phyloP scores from a whole-genome alignment of 495 filamentous ascomycete genomes.

The Neurospora cerealis region DNA sequence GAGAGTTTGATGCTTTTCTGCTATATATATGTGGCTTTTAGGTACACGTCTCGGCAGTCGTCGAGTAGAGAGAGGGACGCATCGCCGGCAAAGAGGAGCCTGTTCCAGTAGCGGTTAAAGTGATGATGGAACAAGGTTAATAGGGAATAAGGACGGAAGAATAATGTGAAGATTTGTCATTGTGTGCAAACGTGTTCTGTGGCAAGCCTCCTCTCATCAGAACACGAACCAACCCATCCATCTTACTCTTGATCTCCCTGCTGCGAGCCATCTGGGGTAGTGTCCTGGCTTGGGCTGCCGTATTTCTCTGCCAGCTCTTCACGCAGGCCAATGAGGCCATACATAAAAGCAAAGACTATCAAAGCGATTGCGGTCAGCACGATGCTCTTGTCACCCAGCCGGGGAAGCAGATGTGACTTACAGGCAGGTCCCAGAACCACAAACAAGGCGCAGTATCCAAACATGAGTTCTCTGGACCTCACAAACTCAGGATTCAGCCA shows the following conservation, averaged over 20 bases:
- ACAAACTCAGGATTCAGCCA: constrained; percentile 35
- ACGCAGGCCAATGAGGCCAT: constrained; percentile 34
- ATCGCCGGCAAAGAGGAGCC: not conserved
- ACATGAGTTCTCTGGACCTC: constrained; percentile 23
- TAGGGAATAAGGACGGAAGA: not conserved
- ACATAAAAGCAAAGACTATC: constrained; percentile 32
- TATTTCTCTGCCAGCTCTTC: constrained; percentile 25
- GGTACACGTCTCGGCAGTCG: not conserved
- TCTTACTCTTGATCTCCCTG: not conserved
- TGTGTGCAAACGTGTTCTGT: not conserved
- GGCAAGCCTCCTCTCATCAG: not conserved
- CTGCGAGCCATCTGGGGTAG: not conserved
- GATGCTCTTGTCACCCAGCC: not conserved
- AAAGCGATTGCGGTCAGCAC: not conserved
- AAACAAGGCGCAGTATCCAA: constrained; percentile 27
- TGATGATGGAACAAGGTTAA: not conserved
- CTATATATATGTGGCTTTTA: not conserved
- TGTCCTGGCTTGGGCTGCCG: not conserved
- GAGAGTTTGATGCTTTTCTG: not conserved
- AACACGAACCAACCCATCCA: not conserved
- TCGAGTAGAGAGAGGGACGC: not conserved
- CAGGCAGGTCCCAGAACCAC: constrained; percentile 21
- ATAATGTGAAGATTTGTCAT: not conserved
- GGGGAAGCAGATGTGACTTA: constrained; percentile 14
- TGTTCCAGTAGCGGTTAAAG: not conserved